These are phyloP conservation scores for Colletotrichum lupini DNA, from an alignment of 2,329 filamentous ascomycete genomes.

Conservation along the genomic window DNA sequence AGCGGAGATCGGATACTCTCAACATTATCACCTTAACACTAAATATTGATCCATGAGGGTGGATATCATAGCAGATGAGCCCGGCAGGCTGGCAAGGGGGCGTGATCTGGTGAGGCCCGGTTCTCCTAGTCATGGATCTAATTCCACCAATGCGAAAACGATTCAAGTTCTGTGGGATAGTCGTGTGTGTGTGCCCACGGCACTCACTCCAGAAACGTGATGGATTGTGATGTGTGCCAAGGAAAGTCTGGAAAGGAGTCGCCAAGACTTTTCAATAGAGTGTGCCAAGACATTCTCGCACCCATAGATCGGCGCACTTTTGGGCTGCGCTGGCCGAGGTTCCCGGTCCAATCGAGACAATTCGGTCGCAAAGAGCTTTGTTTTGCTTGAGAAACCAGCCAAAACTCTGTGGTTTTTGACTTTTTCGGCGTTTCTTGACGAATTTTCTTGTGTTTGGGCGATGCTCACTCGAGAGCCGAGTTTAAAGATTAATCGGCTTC, in stretches of 20 bases:
- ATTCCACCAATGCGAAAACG: slow-evolving; percentile 21
- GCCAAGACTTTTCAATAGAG: slow-evolving; percentile 14
- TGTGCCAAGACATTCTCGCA: slow-evolving; percentile 11
- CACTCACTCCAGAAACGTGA: slow-evolving; percentile 10
- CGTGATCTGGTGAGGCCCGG: not conserved
- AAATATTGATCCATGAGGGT: not conserved
- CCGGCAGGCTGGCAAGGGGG: slow-evolving; percentile 13
- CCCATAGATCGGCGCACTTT: slow-evolving; percentile 14
- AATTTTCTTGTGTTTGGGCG: not conserved
- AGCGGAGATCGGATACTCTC: not conserved
- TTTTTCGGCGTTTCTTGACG: not conserved
- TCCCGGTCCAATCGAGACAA: not conserved
- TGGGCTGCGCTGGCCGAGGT: not conserved
- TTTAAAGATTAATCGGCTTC: slow-evolving; percentile 20
- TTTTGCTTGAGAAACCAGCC: not conserved
- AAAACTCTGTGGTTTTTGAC: not conserved
- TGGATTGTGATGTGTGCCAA: slow-evolving; percentile 2
- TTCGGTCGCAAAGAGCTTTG: not conserved
- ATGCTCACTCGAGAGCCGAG: not conserved
- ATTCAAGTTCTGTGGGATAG: not conserved
- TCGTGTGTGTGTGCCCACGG: not conserved
- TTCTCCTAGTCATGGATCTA: not conserved
- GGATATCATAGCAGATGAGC: not conserved
- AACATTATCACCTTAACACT: not conserved
- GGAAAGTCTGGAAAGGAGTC: slow-evolving; percentile 26